Evolutionary conservation across 2,329 filamentous ascomycete species (phyloP), one percentile per base, ranked within the genome.

Genomic region (Clarireedia paspali): DNA sequence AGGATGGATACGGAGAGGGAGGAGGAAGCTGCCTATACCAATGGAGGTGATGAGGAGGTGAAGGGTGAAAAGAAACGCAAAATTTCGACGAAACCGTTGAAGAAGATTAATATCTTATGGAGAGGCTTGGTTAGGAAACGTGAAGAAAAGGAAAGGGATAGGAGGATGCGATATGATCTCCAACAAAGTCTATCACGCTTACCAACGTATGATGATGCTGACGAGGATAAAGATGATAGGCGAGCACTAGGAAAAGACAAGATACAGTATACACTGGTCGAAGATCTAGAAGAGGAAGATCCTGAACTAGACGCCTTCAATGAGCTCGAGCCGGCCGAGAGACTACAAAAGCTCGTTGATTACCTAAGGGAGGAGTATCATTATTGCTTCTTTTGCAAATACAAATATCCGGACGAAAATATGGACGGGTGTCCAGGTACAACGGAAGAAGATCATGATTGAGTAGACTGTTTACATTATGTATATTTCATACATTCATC

Each of bases 381-480:
- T 46, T 99, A 99, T 69, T 99, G 94, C 73, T 96, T 96, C 69
- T 99, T 91, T 88, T 99, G 94, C 73, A 97, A 96, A 70, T 87
- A 80, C 71, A 76, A 76, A 52, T 99, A 96, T 69, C 80, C 84
- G 0, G 84, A 90, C 66, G 75, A 74, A 38, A 72, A 75, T 38
- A 85, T 96, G 86, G 89, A 94, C 12, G 91, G 89, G 0, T 99
- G 94, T 75, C 92, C 94, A 0, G 94, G 94, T 0, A 55, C 85
- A 38, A 88, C 84, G 0, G 94, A 96, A 71, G 91, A 96, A 66
- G 91, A 96, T 65, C 83, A 86, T 59, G 82, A 85, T 63, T 80
- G 58, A 66, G 36, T 27, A 30, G n/a, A 30, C 24, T 26, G 17
- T 24, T 20, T 50, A 9, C 26, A 55, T 17, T 6, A 48, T 26